A percentile compares a stretch with the other conserved stretches of the same genome.
These are phyloP conservation scores for Salvia splendens DNA, from an alignment of 257 asterid species.

Conservation along the genomic window DNA sequence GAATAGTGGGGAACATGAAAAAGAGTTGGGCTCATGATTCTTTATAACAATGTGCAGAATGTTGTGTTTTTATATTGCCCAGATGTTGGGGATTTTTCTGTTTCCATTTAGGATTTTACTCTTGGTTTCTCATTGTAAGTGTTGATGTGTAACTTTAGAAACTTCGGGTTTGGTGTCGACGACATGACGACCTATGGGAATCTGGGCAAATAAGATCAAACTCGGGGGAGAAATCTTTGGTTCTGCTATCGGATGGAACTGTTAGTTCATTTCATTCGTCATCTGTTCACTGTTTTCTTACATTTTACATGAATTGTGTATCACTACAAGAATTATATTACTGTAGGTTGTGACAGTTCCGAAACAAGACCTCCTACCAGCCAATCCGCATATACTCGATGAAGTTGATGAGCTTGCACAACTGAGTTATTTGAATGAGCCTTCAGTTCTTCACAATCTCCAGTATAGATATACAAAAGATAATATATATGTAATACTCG, in stretches of 20 bases:
- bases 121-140: conserved; percentile 15
- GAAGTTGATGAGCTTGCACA: conserved; percentile 85
- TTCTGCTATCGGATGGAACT: conserved; percentile 61
- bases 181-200: conserved; percentile 60
- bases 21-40: not conserved
- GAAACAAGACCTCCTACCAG: conserved; percentile 70
- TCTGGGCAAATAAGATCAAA: conserved; percentile 72
- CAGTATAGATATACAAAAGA: conserved; percentile 66
- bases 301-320: conserved; percentile 15
- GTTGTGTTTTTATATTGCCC: conserved; percentile 12
- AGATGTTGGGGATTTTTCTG: not conserved
- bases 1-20: conserved; percentile 5
- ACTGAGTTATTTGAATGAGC: conserved; percentile 87
- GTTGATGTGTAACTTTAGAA: conserved; percentile 51
- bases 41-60: not conserved
- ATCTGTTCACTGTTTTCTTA: conserved; percentile 15
- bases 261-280: conserved; percentile 52
- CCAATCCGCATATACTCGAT: conserved; percentile 92
- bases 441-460: conserved; percentile 94
- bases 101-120: conserved; percentile 22
- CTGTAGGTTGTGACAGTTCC: conserved; percentile 68
- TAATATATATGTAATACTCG: conserved; percentile 63
- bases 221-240: conserved; percentile 69
- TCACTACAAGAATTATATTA: conserved; percentile 18
- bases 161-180: conserved; percentile 76